Evolutionary conservation across 495 filamentous ascomycete genomes (phyloP), one percentile per base, ranked within the genome.

Genomic region (Aspergillus mulundensis): DNA sequence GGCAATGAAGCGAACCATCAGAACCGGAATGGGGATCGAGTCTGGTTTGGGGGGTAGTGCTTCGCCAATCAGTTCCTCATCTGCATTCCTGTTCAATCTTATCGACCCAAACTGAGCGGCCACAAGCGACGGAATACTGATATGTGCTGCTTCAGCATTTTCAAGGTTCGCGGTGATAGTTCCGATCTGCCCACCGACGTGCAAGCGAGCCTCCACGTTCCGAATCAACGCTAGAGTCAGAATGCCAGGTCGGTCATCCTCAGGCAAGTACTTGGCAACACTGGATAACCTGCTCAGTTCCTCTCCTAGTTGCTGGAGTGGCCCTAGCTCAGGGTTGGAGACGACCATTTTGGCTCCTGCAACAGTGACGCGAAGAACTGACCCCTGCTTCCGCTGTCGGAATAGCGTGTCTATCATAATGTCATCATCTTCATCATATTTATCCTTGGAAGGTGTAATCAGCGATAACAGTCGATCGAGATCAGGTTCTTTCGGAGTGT

Each of bases 381-480:
- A 81, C 2, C 93, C 95, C 66, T 97, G 92, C 61, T 84, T 82
- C 51, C 95, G 77, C 68, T 99, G 95, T n/a, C 89, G 81, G 20
- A 97, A 73, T 2, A 99, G 78, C 0, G 88, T 96, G 57, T 97
- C 94, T 11, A 97, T 78, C 74, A 99, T 84, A 55, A 99, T 96
- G 64, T 97, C 95, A 61, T 96, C 91, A 57, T 91, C 88, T 43
- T 88, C 83, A 53, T 95, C 91, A 63, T 95, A 97, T 59, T 90
- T 91, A 68, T 94, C 84, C 58, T 90, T 92, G 1, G 91, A 96
- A 0, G 95, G 95, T 10, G 88, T 96, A 42, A 97, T 85, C 20
- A 99, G 77, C 28, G 87, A 86, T 14, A 99, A 72, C 7, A 99
- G 79, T 42, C 86, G 81, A 60, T 89, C 86, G 2, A 99, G 73